Percentiles rank a stretch among this genome's conserved stretches.
Conservation (phyloP, 1,284 basidiomycete genomes). For the Puccinia coronata region DNA sequence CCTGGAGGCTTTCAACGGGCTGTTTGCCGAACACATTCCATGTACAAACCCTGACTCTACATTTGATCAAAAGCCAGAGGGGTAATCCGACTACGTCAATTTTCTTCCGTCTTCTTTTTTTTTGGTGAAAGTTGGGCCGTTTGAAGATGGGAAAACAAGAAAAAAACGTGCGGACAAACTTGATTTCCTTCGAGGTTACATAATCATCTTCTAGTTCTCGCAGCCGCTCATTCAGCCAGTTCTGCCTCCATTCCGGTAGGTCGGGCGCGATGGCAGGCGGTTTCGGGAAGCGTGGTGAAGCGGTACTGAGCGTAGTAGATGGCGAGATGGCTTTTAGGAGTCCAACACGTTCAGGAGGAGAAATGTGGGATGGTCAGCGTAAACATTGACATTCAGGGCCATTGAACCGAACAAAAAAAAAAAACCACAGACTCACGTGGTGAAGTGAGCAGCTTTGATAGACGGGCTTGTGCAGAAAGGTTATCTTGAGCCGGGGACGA, state of each 20-base stretch:
- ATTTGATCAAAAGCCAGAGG: not conserved
- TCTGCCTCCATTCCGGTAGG: conserved; percentile 35
- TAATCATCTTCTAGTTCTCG: conserved; percentile 41
- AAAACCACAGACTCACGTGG: conserved; percentile 12
- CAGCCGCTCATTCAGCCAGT: conserved; percentile 33
- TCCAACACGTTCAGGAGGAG: not conserved
- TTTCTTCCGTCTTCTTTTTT: too few species aligned
- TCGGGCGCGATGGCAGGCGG: conserved; percentile 14
- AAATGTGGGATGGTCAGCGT: not conserved
- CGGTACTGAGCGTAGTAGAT: conserved; percentile 5
- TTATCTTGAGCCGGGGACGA: not conserved
- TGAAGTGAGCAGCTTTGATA: conserved; percentile 32
- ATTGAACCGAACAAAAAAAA: not conserved
- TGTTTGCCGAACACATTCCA: conserved; percentile 48
- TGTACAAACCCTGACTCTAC: conserved; percentile 40
- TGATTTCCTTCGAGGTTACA: conserved; percentile 28
- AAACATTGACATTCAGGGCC: not conserved
- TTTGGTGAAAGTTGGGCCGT: too few species aligned
- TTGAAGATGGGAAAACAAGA: not conserved
- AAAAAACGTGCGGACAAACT: conserved; percentile 15
- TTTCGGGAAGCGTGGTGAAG: conserved; percentile 11
- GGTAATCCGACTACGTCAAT: not conserved
- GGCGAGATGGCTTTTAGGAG: conserved; percentile 18
- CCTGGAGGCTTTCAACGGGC: conserved; percentile 29
- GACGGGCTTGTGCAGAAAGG: conserved; percentile 19